Conservation (phyloP, 768 basidiomycete genomes). For the Suillus fuscotomentosus region DNA sequence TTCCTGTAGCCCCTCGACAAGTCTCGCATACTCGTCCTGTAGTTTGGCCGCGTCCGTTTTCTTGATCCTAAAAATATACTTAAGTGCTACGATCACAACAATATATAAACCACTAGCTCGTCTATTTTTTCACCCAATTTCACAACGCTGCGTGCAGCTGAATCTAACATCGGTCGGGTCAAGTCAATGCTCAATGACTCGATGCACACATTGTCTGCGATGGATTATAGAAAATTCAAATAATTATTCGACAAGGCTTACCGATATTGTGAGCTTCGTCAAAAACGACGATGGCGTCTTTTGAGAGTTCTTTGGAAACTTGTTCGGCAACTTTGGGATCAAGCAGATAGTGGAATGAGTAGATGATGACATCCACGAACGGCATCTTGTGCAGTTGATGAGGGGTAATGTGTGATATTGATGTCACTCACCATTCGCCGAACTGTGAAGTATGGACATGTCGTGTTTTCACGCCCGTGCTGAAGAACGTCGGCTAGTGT, state of each 20-base stretch:
- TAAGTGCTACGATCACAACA: neutral
- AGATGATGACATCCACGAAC: slow-evolving; percentile 94
- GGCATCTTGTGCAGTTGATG: slow-evolving; percentile 65
- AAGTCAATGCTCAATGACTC: slow-evolving; percentile 97
- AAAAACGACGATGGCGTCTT: slow-evolving; percentile 98
- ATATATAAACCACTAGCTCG: slow-evolving; percentile 56
- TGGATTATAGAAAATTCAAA: slow-evolving; percentile 6
- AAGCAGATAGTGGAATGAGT: slow-evolving; percentile 97
- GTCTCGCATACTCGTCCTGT: slow-evolving; percentile 93
- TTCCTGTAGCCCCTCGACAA: slow-evolving; percentile 92
- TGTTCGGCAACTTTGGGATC: slow-evolving; percentile 99
- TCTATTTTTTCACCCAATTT: slow-evolving; percentile 91
- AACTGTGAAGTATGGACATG: slow-evolving; percentile 96
- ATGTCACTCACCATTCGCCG: slow-evolving; percentile 81
- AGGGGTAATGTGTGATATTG: neutral
- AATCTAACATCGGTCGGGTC: slow-evolving; percentile 96
- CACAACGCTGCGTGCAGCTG: slow-evolving; percentile 83
- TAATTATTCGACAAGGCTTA: slow-evolving; percentile 26
- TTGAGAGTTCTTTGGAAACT: slow-evolving; percentile 96
- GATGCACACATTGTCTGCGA: slow-evolving; percentile 93
- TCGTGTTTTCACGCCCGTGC: slow-evolving; percentile 79
- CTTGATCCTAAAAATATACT: slow-evolving; percentile 70
- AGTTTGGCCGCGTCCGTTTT: slow-evolving; percentile 89
- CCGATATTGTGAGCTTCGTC: slow-evolving; percentile 99
- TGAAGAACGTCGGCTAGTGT: slow-evolving; percentile 91